Base-by-base conservation (phyloP, 257 asterid genomes). In the Solanum chiquidenum region DNA sequence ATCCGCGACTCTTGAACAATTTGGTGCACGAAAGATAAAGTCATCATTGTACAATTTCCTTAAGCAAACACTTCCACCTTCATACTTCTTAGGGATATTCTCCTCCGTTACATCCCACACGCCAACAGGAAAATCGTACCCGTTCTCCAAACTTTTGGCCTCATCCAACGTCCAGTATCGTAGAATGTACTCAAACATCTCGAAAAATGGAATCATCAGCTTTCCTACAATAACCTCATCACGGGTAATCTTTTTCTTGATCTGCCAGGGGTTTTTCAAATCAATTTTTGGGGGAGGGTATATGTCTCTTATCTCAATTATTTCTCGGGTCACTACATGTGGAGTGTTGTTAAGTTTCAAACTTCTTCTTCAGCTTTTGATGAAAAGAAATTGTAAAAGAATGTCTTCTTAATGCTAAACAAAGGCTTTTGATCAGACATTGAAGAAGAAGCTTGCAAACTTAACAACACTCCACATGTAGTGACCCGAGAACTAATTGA, bases 31-130 rank as follows among this genome's bases (percentile, higher is more conserved):
- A 37, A 13, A 95, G 86, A 0, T 83, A 58, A 68, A 91, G 52
- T 89, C 80, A 34, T 88, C 94, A 55, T 86, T 84, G 0, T 69
- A 90, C 21, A 88, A 38, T 9, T 89, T 89, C 27, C 91, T 91
- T 37, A 93, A 87, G 88, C 49, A 91, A 9, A 91, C 72, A 0
- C 29, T 11, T 11, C 87, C 89, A 25, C 52, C 38, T 1, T 91
- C 90, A 14, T 90, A 91, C 20, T 44, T 89, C 80, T 76, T 93
- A 3, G 92, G 91, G 6, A 35, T 55, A 21, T 42, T 90, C 8
- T 86, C 89, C 20, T 90, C 89, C 0, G 91, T 94, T 2, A 91
- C 82, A 86, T 95, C 97, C 94, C 95, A 94, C 83, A 94, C 5
- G 3, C 42, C 55, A 37, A 93, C 93, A 0, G 40, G 29, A 3